phyloP scores from a whole-genome alignment of 805 yeast genomes.

The Kodamaea neixiangensis region DNA sequence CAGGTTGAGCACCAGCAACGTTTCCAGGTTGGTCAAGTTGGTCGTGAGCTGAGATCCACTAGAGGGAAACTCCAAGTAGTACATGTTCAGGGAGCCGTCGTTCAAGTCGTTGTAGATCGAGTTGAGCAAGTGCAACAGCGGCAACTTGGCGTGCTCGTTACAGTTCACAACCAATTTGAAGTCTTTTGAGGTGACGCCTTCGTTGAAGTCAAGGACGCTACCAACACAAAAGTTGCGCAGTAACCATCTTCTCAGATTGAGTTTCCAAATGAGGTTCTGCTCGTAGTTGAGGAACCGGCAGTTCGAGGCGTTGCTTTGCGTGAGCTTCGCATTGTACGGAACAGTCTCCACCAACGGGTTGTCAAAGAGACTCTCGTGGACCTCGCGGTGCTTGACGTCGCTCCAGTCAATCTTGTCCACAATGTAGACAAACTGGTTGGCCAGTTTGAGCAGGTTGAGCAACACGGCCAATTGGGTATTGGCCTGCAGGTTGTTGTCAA shows the following conservation, averaged over 20 bases:
- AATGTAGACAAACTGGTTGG: constrained; percentile 19
- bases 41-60: constrained; percentile 26
- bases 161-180: constrained; percentile 23
- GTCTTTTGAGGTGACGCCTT: constrained; percentile 9
- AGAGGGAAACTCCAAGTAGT: constrained; percentile 37
- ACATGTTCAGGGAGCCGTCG: constrained; percentile 11
- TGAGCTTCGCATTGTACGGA: neutral
- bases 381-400: constrained; percentile 2
- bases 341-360: neutral
- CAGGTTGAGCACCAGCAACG: constrained; percentile 30
- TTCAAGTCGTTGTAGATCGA: constrained; percentile 15
- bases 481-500: constrained; percentile 13
- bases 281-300: constrained; percentile 19
- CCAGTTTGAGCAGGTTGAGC: constrained; percentile 21
- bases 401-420: constrained; percentile 19
- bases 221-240: constrained; percentile 33
- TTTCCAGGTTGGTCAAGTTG: constrained; percentile 24
- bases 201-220: constrained; percentile 30
- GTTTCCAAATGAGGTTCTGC: constrained; percentile 37
- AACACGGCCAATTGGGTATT: constrained; percentile 13
- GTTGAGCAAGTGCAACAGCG: constrained; percentile 15
- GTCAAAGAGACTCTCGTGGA: neutral
- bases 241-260: constrained; percentile 31
- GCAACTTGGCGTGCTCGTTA: constrained; percentile 22
- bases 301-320: constrained; percentile 4